phyloP scores from a whole-genome alignment of 2,329 filamentous ascomycete species.

The Apiospora phragmitis region DNA sequence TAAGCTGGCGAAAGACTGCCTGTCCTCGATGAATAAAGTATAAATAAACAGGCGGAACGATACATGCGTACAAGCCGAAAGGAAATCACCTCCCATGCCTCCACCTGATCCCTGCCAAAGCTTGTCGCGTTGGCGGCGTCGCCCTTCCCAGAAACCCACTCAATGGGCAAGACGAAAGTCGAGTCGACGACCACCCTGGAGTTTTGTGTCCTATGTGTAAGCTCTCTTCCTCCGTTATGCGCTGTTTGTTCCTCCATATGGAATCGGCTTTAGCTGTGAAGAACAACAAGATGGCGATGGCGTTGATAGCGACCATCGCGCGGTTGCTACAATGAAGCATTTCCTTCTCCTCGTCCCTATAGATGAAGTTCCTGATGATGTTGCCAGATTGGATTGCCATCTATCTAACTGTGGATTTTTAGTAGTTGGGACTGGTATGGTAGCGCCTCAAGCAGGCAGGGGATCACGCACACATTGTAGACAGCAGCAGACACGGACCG shows the following conservation, averaged over 20 bases:
- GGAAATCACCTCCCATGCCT: background rate
- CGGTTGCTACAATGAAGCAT: constrained; percentile 56
- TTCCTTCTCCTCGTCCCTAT: constrained; percentile 54
- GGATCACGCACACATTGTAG: constrained; percentile 47
- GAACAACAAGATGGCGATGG: constrained; percentile 51
- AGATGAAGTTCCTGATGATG: constrained; percentile 44
- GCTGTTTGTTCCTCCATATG: constrained; percentile 46
- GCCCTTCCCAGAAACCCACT: background rate
- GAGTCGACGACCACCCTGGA: constrained; percentile 44
- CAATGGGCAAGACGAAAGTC: constrained; percentile 44
- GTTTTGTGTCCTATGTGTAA: constrained; percentile 45
- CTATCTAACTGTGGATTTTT: constrained; percentile 19
- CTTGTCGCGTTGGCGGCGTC: background rate
- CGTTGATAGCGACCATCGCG: constrained; percentile 50
- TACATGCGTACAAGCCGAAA: background rate
- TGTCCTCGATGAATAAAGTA: background rate
- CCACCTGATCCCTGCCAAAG: background rate
- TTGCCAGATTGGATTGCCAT: constrained; percentile 39
- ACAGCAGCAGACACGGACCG: constrained; percentile 58
- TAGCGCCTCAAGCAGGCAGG: background rate
- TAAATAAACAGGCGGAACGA: background rate
- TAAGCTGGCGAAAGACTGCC: background rate
- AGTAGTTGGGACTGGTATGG: too few species aligned
- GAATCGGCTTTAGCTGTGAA: constrained; percentile 55
- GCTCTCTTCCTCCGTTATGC: constrained; percentile 48